Conservation (phyloP, 1,139 yeast genomes). For the Keqinozyma sinolaborantium region DNA sequence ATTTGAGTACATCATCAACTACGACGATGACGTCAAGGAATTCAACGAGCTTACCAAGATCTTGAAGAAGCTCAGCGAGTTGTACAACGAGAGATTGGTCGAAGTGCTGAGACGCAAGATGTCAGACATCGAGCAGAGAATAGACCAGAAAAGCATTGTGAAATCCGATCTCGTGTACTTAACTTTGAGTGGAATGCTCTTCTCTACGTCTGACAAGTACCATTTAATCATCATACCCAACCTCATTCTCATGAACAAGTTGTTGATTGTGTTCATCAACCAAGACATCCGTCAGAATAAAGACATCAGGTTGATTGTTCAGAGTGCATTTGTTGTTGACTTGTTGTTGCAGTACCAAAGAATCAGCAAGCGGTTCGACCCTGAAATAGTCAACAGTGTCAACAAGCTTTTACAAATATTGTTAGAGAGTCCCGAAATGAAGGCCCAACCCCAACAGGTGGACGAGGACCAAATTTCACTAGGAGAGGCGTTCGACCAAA, state of each 20-base stretch:
- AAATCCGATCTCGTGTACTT: conserved; percentile 64
- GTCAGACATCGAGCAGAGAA: conserved; percentile 46
- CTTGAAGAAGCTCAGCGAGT: conserved; percentile 60
- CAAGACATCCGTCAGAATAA: conserved; percentile 35
- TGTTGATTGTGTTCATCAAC: conserved; percentile 34
- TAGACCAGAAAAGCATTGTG: conserved; percentile 26
- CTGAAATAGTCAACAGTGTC: conserved; percentile 62
- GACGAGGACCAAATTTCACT: conserved; percentile 6
- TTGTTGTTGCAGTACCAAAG: conserved; percentile 70
- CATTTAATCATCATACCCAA: conserved; percentile 90
- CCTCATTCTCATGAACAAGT: conserved; percentile 67
- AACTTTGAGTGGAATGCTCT: conserved; percentile 67
- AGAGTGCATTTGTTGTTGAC: conserved; percentile 61
- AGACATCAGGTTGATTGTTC: conserved; percentile 16
- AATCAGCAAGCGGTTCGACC: conserved; percentile 73
- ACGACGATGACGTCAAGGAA: conserved; percentile 29
- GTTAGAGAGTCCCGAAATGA: conserved; percentile 2
- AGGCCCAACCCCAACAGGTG: conserved; percentile 6
- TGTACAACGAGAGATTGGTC: conserved; percentile 63
- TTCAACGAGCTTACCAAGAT: conserved; percentile 37
- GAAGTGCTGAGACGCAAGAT: conserved; percentile 34
- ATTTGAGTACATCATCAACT: conserved; percentile 48
- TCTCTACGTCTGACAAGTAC: conserved; percentile 94
- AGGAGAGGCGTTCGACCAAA: conserved; percentile 16
- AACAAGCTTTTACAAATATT: conserved; percentile 4